Conservation (phyloP, 176 grass and related monocot genomes). For the Metroxylon sagu region DNA sequence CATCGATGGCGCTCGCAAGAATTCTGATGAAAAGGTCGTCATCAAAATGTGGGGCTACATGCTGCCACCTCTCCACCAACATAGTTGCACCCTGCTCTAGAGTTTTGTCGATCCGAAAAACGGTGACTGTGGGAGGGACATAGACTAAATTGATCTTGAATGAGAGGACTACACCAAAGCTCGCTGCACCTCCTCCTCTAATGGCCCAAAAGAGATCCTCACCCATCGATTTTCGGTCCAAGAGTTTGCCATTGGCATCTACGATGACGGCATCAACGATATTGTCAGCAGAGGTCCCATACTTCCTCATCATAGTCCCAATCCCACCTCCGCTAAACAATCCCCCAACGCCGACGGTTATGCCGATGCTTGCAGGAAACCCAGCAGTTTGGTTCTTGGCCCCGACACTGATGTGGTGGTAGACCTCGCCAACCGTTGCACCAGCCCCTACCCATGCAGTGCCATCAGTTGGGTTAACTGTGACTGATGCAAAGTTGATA, state of each 20-base stretch:
- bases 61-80: conserved; percentile 19
- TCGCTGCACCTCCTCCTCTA: conserved; percentile 16
- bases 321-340: conserved; percentile 20
- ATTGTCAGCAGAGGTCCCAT: conserved; percentile 16
- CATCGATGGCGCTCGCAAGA: background rate
- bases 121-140: conserved; percentile 13
- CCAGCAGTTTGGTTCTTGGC: conserved; percentile 2
- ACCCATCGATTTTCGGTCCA: conserved; percentile 14
- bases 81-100: conserved; percentile 9
- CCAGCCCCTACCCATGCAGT: conserved; percentile 11
- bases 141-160: conserved; percentile 19
- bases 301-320: conserved; percentile 13
- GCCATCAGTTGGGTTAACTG: no score
- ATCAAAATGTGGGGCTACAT: conserved; percentile 11
- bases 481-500: no score
- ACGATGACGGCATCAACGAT: conserved; percentile 23
- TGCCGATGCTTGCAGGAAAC: conserved; percentile 13
- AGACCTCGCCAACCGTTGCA: conserved; percentile 11
- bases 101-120: conserved; percentile 10
- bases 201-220: conserved; percentile 32
- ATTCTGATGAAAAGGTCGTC: conserved; percentile 9
- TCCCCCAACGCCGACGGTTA: conserved; percentile 15
- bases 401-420: conserved; percentile 6
- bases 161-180: conserved; percentile 21
- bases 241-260: conserved; percentile 18